These are phyloP conservation scores for Aureobasidium sp. DNA, from an alignment of 2,329 filamentous ascomycete genomes.

Conservation along the genomic window DNA sequence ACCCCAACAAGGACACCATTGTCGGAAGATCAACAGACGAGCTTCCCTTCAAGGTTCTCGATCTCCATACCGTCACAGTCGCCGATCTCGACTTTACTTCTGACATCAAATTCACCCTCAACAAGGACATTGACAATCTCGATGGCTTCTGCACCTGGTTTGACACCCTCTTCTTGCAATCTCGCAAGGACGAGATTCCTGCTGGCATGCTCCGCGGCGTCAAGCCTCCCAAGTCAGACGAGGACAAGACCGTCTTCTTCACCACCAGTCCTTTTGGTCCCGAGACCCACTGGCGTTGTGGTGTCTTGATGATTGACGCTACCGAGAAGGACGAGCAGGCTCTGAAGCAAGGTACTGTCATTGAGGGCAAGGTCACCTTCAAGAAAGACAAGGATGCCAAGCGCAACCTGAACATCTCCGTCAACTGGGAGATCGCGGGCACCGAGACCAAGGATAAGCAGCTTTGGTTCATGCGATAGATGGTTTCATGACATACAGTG, in stretches of 20 bases:
- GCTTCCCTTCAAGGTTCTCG: constrained; percentile 64
- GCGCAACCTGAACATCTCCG: constrained; percentile 33
- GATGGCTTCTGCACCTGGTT: constrained; percentile 92
- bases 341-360: constrained; percentile 47
- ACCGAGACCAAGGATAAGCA: constrained; percentile 22
- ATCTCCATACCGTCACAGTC: constrained; percentile 64
- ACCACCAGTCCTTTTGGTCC: constrained; percentile 73
- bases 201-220: constrained; percentile 29
- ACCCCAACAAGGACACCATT: constrained; percentile 40
- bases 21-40: constrained; percentile 44
- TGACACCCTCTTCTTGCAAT: constrained; percentile 79
- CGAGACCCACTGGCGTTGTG: constrained; percentile 88
- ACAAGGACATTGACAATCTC: constrained; percentile 57
- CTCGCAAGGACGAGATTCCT: constrained; percentile 43
- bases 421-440: constrained; percentile 32
- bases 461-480: constrained; percentile 26
- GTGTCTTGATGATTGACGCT: constrained; percentile 62
- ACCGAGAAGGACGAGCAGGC: constrained; percentile 40
- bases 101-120: constrained; percentile 56
- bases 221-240: constrained; percentile 50
- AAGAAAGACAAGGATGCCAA: constrained; percentile 29
- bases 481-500: background rate
- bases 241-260: constrained; percentile 65
- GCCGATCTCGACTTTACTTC: constrained; percentile 70
- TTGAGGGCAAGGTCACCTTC: constrained; percentile 46